These are phyloP conservation scores for Aspergillus intermedius DNA, from an alignment of 2,329 filamentous ascomycete genomes.

Conservation along the genomic window DNA sequence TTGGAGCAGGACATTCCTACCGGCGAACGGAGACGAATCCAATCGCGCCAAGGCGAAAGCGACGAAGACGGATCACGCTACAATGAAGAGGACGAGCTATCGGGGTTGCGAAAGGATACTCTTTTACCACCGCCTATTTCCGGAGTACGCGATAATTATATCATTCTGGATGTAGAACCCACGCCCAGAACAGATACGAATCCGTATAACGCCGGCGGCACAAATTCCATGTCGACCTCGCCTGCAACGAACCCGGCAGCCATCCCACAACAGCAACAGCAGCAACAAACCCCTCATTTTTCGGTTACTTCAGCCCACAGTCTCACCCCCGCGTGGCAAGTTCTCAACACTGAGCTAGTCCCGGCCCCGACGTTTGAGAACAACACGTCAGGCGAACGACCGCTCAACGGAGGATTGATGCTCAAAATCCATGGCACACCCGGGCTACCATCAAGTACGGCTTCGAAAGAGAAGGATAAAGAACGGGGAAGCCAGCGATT, in stretches of 20 bases:
- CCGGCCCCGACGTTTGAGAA: slow-evolving; percentile 59
- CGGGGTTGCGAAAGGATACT: slow-evolving; percentile 18
- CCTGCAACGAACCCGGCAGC: slow-evolving; percentile 10
- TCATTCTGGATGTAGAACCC: slow-evolving; percentile 50
- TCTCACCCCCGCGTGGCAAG: slow-evolving; percentile 67
- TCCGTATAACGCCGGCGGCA: slow-evolving; percentile 11
- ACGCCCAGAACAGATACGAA: slow-evolving; percentile 4
- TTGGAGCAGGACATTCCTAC: slow-evolving; percentile 30
- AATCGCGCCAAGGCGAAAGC: slow-evolving; percentile 6
- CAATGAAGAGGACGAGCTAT: slow-evolving; percentile 14
- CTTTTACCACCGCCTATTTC: slow-evolving; percentile 43
- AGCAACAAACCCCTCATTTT: slow-evolving; percentile 32
- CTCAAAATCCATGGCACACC: slow-evolving; percentile 39
- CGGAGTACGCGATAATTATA: slow-evolving; percentile 48
- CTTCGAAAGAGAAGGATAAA: slow-evolving; percentile 17
- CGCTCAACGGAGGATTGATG: slow-evolving; percentile 42
- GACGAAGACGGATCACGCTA: slow-evolving; percentile 10
- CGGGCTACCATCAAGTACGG: slow-evolving; percentile 19
- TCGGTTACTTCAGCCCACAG: slow-evolving; percentile 63
- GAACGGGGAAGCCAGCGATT: slow-evolving; percentile 25
- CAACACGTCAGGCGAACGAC: slow-evolving; percentile 34
- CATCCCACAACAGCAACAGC: slow-evolving; percentile 2
- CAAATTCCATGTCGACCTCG: slow-evolving; percentile 18
- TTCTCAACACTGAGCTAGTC: slow-evolving; percentile 48
- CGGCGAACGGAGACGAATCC: slow-evolving; percentile 12